phyloP scores from a whole-genome alignment of 768 basidiomycete species.

The Pleurotus ostreatus region DNA sequence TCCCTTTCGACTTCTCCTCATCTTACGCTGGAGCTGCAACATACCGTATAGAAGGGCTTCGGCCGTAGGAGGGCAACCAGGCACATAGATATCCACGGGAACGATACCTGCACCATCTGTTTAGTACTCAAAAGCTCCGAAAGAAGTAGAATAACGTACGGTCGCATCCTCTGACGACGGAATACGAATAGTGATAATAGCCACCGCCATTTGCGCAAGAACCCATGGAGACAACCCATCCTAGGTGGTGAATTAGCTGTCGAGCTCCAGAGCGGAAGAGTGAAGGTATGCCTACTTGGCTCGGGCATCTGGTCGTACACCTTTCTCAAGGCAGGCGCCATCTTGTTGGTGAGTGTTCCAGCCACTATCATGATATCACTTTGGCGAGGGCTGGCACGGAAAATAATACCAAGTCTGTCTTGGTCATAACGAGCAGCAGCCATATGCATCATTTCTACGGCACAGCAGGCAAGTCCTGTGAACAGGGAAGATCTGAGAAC shows the following conservation, averaged over 20 bases:
- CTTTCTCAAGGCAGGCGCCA: slow-evolving; percentile 96
- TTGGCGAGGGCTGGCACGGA: slow-evolving; percentile 98
- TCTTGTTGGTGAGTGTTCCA: slow-evolving; percentile 98
- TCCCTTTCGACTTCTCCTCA: slow-evolving; percentile 82
- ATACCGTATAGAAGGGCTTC: slow-evolving; percentile 96
- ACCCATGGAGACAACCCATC: slow-evolving; percentile 99
- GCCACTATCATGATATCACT: slow-evolving; percentile 99
- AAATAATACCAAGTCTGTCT: slow-evolving; percentile 94
- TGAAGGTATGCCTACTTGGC: slow-evolving; percentile 55
- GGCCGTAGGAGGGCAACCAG: slow-evolving; percentile 93
- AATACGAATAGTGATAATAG: slow-evolving; percentile 98
- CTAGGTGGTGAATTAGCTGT: slow-evolving; percentile 25
- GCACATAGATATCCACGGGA: slow-evolving; percentile 97
- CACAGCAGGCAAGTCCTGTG: slow-evolving; percentile 93
- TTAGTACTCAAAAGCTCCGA: too few species aligned
- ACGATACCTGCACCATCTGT: slow-evolving; percentile 65
- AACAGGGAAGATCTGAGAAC: slow-evolving; percentile 7
- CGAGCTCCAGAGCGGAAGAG: not conserved
- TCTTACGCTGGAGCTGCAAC: slow-evolving; percentile 96
- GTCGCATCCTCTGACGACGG: slow-evolving; percentile 97
- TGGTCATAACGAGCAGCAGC: slow-evolving; percentile 98
- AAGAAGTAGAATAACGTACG: slow-evolving; percentile 45
- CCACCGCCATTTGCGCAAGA: slow-evolving; percentile 98
- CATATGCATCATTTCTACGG: slow-evolving; percentile 99
- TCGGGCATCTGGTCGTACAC: slow-evolving; percentile 99